phyloP scores from a whole-genome alignment of 2,329 filamentous ascomycete species.

The Sarocladium kiliense region DNA sequence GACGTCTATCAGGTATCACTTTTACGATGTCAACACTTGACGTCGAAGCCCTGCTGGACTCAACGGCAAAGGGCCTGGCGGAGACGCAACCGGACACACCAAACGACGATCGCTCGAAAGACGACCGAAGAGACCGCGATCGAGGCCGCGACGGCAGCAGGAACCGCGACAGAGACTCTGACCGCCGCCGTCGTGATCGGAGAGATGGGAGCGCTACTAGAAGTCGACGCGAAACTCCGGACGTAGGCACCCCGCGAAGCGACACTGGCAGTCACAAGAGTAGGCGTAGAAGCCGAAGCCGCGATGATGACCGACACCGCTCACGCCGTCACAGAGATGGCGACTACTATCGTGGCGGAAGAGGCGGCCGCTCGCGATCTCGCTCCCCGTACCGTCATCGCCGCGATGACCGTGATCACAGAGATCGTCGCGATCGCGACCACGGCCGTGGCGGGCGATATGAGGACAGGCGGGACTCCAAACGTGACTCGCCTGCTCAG shows the following conservation, averaged over 20 bases:
- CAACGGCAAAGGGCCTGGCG: constrained; percentile 60
- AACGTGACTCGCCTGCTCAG: constrained; percentile 58
- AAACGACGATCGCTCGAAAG: constrained; percentile 44
- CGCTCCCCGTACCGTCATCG: constrained; percentile 61
- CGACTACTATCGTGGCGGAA: constrained; percentile 57
- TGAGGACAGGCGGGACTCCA: constrained; percentile 37
- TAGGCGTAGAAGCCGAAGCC: constrained; percentile 74
- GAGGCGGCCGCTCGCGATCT: constrained; percentile 60
- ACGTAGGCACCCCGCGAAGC: constrained; percentile 64
- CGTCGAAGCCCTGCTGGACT: constrained; percentile 87
- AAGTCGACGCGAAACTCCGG: constrained; percentile 43
- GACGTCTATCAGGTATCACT: neutral
- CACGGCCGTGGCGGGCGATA: constrained; percentile 51
- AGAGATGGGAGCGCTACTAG: constrained; percentile 51
- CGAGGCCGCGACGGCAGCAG: constrained; percentile 45
- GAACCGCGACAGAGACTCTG: constrained; percentile 47
- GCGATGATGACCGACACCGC: constrained; percentile 69
- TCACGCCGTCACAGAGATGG: constrained; percentile 69
- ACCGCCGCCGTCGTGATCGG: constrained; percentile 42
- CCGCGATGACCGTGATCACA: constrained; percentile 45
- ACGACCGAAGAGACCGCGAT: constrained; percentile 49
- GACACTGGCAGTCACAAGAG: constrained; percentile 77
- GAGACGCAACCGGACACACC: constrained; percentile 3
- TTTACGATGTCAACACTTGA: constrained; percentile 50
- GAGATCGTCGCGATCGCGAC: constrained; percentile 44